Evolutionary conservation across 495 filamentous ascomycete genomes (phyloP).

Genomic region (Aspergillus campestris): DNA sequence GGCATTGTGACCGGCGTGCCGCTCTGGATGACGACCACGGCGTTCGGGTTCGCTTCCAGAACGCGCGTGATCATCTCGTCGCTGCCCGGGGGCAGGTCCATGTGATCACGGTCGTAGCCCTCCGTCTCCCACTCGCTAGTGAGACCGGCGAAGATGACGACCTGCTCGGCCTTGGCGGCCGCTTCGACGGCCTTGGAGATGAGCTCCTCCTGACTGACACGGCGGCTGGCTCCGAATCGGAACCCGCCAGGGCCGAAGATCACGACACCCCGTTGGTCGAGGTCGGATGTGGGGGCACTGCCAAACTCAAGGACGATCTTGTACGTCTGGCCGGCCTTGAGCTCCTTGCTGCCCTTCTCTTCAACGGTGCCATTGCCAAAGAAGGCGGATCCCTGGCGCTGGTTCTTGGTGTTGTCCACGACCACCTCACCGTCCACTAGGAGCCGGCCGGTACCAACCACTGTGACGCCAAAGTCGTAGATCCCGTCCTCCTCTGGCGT

Average conservation of each 20-base stretch:
- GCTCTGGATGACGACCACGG: conserved; percentile 74
- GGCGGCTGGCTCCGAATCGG: conserved; percentile 66
- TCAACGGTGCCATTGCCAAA: conserved; percentile 54
- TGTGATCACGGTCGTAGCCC: conserved; percentile 73
- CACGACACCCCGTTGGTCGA: conserved; percentile 42
- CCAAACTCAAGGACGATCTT: conserved; percentile 56
- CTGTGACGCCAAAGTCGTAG: conserved; percentile 70
- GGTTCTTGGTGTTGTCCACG: conserved; percentile 59
- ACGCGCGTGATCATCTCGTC: conserved; percentile 67
- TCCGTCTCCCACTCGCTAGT: conserved; percentile 87
- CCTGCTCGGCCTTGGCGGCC: conserved; percentile 60
- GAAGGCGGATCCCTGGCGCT: conserved; percentile 53
- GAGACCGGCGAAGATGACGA: conserved; percentile 70
- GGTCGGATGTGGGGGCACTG: conserved; percentile 52
- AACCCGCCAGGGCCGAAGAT: conserved; percentile 63
- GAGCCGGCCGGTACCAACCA: conserved; percentile 63
- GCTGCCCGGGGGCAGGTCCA: conserved; percentile 73
- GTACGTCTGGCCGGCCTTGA: conserved; percentile 54
- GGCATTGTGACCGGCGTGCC: conserved; percentile 83
- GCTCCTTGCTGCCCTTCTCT: conserved; percentile 45
- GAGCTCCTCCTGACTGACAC: conserved; percentile 57
- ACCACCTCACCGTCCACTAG: conserved; percentile 61
- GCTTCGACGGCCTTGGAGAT: conserved; percentile 53
- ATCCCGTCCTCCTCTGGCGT: conserved; percentile 53
- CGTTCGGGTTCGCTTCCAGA: conserved; percentile 59